These are phyloP conservation scores for Ricinus communis DNA, from an alignment of 345 rosid species.

Conservation along the genomic window DNA sequence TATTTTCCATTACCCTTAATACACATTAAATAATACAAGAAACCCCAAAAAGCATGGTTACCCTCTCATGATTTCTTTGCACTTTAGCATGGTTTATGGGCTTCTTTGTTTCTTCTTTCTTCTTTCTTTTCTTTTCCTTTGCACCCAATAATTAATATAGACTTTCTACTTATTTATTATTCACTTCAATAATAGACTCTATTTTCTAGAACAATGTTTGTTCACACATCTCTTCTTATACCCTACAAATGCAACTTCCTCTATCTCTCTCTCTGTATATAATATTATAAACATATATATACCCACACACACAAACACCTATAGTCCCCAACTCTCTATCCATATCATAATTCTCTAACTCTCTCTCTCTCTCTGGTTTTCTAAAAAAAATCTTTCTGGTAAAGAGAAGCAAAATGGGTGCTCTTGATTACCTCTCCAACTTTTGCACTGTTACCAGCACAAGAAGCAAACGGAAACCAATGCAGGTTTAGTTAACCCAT, in stretches of 20 bases:
- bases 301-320: conserved; percentile 6
- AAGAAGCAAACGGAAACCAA: conserved; percentile 74
- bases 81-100: conserved; percentile 29
- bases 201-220: background rate
- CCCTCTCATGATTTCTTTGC: conserved; percentile 30
- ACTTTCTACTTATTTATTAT: background rate
- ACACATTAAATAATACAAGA: conserved; percentile 14
- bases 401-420: conserved; percentile 61
- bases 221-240: background rate
- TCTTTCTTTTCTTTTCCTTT: background rate
- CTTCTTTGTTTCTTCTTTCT: too few species aligned
- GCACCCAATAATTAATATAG: background rate
- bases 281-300: too few species aligned
- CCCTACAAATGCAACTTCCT: background rate
- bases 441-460: conserved; percentile 69
- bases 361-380: conserved; percentile 6
- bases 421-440: conserved; percentile 79
- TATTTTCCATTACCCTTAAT: conserved; percentile 19
- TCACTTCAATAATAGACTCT: background rate
- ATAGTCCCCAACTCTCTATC: background rate
- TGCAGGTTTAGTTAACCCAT: conserved; percentile 58
- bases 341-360: background rate
- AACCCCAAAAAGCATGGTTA: conserved; percentile 15
- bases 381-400: conserved; percentile 14
- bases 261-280: too few species aligned